Evolutionary conservation across 805 yeast species (phyloP).

Genomic region (Cyberlindnera saturnus): DNA sequence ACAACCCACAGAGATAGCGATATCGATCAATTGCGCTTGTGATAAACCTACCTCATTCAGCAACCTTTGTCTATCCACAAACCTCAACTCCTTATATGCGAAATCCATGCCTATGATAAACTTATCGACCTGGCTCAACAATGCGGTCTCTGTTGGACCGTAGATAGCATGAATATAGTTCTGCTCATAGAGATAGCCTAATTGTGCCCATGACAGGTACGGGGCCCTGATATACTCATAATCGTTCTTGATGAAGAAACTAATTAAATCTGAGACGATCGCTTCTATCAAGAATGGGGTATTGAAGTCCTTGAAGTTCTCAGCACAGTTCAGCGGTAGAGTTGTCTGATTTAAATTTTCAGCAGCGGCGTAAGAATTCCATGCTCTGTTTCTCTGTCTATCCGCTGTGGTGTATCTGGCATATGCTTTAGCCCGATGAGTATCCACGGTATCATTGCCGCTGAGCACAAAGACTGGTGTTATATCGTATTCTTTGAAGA

Average conservation of each 20-base stretch:
- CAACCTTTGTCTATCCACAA: constrained; percentile 51
- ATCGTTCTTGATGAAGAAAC: constrained; percentile 46
- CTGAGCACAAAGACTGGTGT: constrained; percentile 78
- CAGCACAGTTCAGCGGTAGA: constrained; percentile 28
- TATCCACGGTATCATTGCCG: constrained; percentile 46
- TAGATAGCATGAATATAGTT: constrained; percentile 65
- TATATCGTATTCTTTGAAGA: constrained; percentile 53
- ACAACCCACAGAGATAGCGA: constrained; percentile 75
- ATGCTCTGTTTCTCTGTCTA: constrained; percentile 39
- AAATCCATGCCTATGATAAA: constrained; percentile 70
- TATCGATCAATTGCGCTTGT: constrained; percentile 68
- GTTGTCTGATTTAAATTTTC: not conserved
- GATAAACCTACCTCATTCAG: constrained; percentile 53
- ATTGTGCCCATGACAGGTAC: constrained; percentile 71
- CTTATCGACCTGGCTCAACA: constrained; percentile 57
- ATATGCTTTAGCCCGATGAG: constrained; percentile 31
- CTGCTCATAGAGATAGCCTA: constrained; percentile 59
- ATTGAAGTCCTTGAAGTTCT: constrained; percentile 45
- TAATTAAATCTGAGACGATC: constrained; percentile 49
- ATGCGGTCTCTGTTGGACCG: constrained; percentile 77
- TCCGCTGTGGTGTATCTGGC: constrained; percentile 25
- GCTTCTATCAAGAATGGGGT: constrained; percentile 42
- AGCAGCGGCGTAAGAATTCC: constrained; percentile 32
- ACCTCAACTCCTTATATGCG: constrained; percentile 58
- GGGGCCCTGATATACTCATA: constrained; percentile 78